phyloP scores from a whole-genome alignment of 768 basidiomycete species.

The Termitomyces sp. region DNA sequence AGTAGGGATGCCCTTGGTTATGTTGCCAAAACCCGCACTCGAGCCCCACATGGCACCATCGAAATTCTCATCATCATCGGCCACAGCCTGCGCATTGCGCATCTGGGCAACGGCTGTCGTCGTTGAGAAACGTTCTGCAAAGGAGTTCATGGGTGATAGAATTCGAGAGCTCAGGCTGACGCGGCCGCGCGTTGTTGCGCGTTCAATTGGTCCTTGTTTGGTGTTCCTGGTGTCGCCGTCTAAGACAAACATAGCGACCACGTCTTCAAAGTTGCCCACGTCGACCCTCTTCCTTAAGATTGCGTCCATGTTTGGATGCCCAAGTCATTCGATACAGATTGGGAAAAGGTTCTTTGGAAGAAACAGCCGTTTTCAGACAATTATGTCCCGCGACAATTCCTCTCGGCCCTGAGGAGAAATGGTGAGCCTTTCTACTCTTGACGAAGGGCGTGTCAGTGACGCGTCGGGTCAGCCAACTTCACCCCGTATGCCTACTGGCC shows the following conservation, averaged over 20 bases:
- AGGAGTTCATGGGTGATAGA: constrained; percentile 62
- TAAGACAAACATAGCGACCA: constrained; percentile 8
- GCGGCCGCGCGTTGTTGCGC: constrained; percentile 42
- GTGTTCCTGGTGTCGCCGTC: constrained; percentile 7
- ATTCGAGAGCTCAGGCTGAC: constrained; percentile 32
- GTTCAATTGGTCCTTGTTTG: constrained; percentile 35
- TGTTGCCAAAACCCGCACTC: constrained; percentile 74
- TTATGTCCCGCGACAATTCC: constrained; percentile 77
- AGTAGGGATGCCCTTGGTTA: constrained; percentile 67
- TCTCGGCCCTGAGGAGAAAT: constrained; percentile 76
- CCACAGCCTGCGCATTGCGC: constrained; percentile 43
- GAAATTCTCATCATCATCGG: constrained; percentile 61
- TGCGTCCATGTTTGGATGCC: constrained; percentile 20
- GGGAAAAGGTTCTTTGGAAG: constrained; percentile 83
- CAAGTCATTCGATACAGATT: constrained; percentile 26
- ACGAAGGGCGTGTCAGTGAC: constrained; percentile 12
- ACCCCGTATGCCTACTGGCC: constrained; percentile 75
- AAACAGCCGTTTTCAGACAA: constrained; percentile 78
- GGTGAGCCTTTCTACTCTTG: constrained; percentile 45
- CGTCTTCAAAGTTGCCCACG: background rate
- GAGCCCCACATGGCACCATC: constrained; percentile 82
- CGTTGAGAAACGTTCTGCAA: constrained; percentile 66
- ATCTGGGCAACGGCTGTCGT: constrained; percentile 50
- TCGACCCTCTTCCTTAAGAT: background rate
- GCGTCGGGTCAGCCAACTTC: constrained; percentile 62